Conservation (phyloP, 2,329 filamentous ascomycete genomes). For the Tolypocladium ophioglossoides region DNA sequence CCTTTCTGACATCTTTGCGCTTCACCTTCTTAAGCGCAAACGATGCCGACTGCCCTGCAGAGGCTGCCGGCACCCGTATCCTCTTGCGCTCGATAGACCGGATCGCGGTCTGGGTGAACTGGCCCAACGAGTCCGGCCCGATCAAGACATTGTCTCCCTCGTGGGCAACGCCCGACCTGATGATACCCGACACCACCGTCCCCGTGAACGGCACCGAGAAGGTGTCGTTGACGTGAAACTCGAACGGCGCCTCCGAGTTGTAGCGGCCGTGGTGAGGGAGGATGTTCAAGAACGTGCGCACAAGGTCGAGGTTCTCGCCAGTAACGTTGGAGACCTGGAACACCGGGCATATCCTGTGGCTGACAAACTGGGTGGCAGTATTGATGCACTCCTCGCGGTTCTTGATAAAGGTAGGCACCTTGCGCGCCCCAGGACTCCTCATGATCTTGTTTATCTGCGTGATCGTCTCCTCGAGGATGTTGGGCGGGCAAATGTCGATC, state of each 20-base stretch:
- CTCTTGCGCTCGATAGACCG: conserved; percentile 92
- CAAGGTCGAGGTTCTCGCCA: conserved; percentile 78
- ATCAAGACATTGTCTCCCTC: conserved; percentile 83
- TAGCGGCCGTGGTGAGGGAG: conserved; percentile 91
- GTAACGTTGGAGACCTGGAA: conserved; percentile 99
- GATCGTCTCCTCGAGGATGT: conserved; percentile 89
- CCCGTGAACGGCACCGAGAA: conserved; percentile 97
- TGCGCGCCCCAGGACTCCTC: conserved; percentile 84
- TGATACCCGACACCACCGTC: conserved; percentile 89
- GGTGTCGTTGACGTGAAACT: conserved; percentile 93
- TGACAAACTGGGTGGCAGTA: conserved; percentile 92
- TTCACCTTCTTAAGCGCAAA: conserved; percentile 84
- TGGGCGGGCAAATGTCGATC: conserved; percentile 94
- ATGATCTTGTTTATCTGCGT: conserved; percentile 86
- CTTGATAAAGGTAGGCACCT: conserved; percentile 94
- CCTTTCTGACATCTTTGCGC: conserved; percentile 88
- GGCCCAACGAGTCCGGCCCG: conserved; percentile 81
- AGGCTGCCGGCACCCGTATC: conserved; percentile 76
- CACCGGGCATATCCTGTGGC: conserved; percentile 87
- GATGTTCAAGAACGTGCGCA: conserved; percentile 89
- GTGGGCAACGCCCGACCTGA: conserved; percentile 80
- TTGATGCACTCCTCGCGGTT: conserved; percentile 85
- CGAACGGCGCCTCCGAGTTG: conserved; percentile 76
- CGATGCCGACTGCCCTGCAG: conserved; percentile 84
- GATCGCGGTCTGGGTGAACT: conserved; percentile 79